A percentile compares a stretch with the other conserved stretches of the same genome.
Conservation (phyloP, 2,329 filamentous ascomycete species). For the Apiospora malaysiana region DNA sequence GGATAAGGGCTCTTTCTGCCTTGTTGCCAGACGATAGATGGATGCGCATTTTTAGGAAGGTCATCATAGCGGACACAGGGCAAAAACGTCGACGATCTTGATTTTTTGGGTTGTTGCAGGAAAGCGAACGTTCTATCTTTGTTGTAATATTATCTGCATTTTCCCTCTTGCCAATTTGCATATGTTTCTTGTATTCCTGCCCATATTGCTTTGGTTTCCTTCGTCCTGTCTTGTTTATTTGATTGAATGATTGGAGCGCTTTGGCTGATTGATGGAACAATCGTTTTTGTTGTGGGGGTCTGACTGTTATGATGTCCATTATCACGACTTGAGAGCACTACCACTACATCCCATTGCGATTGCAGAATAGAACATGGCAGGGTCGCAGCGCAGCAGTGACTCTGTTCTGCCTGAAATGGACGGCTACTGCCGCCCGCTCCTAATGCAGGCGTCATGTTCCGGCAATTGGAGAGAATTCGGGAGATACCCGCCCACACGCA, state of each 20-base stretch:
- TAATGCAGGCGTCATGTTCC: neutral
- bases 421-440: neutral
- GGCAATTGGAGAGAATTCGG: neutral
- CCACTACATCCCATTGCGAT: neutral
- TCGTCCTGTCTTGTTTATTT: neutral
- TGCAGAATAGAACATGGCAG: neutral
- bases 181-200: neutral
- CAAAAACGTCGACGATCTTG: slow-evolving; percentile 3
- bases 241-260: neutral
- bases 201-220: neutral
- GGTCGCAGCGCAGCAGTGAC: neutral
- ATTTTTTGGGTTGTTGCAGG: neutral
- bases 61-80: neutral
- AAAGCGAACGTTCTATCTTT: neutral
- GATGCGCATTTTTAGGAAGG: neutral
- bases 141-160: slow-evolving; percentile 16
- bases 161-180: neutral
- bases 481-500: neutral
- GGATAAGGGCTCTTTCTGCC: neutral
- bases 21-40: neutral
- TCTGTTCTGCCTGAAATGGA: neutral
- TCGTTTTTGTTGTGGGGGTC: no score
- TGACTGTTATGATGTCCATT: no score
- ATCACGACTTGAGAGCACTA: no score
- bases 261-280: neutral